Base-by-base conservation (phyloP, 2,329 filamentous ascomycete species). In the Aspergillus sp. region DNA sequence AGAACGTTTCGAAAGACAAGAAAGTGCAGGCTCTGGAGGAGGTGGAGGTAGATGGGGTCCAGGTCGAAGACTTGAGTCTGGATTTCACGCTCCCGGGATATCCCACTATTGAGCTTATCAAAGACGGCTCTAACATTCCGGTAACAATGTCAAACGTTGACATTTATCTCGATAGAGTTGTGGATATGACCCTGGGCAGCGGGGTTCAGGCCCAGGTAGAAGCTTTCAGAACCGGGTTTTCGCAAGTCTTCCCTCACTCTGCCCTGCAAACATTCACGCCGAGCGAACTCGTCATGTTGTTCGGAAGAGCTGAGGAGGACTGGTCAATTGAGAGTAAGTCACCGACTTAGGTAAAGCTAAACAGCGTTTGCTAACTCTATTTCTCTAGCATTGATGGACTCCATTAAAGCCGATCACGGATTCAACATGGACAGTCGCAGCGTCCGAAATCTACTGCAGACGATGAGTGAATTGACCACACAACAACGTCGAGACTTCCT, bases 341-440 rank as follows among this genome's bases (percentile, higher is more conserved):
- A 8, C 9, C 2, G 3, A 9, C 7, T n/a, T 35, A 12, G n/a
- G 15, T n/a, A 27, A 19, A 8, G 17, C 15, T 4, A 35, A 31
- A 2, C 11, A 21, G 9, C 4, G 6, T 12, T 21, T 47, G 25
- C 71, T 76, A 69, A 76, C 66, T 65, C 25, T 1, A 25, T 62
- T 53, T 27, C 59, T 47, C 44, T 66, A 95, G 91, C 95, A 59
- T 85, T 99, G 41, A 96, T 96, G 85, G 95, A 99, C 71, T 97
- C 93, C 0, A 93, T 99, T 79, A 99, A 99, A 79, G 95, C 95
- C 27, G 95, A 99, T 68, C 95, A 99, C 72, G 95, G 95, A 8
- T 99, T 91, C 80, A 99, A 98, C 68, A 95, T 99, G 85, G 95
- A 99, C 72, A 98, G 93, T 81, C 90, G 89, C 78, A 97, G 90